These are phyloP conservation scores for Melaleuca alternifolia DNA, from an alignment of 345 rosid genomes.

Conservation along the genomic window DNA sequence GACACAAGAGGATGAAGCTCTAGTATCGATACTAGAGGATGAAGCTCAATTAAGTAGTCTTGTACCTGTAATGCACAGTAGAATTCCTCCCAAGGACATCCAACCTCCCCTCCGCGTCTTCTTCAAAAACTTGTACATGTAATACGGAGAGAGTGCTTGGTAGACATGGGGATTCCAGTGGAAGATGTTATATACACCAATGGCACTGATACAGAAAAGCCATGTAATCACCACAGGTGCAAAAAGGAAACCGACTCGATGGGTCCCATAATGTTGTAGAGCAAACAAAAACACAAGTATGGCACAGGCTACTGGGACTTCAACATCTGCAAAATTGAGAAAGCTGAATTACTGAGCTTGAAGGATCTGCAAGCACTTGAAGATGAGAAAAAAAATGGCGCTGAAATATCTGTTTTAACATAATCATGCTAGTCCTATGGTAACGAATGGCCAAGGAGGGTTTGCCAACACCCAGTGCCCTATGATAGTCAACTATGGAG, in stretches of 20 bases:
- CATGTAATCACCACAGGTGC: constrained; percentile 73
- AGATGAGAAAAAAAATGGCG: not conserved
- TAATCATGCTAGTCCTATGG: not conserved
- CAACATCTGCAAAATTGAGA: constrained; percentile 52
- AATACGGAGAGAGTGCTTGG: constrained; percentile 89
- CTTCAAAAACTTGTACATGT: constrained; percentile 80
- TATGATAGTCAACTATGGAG: not conserved
- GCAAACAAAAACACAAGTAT: constrained; percentile 64
- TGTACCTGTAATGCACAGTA: constrained; percentile 85
- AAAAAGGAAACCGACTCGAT: constrained; percentile 71
- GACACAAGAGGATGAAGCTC: not conserved
- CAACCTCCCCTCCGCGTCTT: constrained; percentile 92
- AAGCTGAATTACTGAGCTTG: not conserved
- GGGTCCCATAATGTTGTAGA: constrained; percentile 84
- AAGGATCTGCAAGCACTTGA: not conserved
- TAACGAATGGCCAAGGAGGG: not conserved
- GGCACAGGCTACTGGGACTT: constrained; percentile 67
- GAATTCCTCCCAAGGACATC: constrained; percentile 98
- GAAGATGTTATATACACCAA: constrained; percentile 80
- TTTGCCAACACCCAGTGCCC: not conserved
- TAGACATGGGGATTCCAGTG: constrained; percentile 91
- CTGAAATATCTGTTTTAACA: not conserved
- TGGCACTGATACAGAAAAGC: constrained; percentile 81
- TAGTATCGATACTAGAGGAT: not conserved
- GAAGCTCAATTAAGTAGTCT: not conserved